Base-by-base conservation (phyloP, 495 filamentous ascomycete species). In the Neurospora hispaniola region DNA sequence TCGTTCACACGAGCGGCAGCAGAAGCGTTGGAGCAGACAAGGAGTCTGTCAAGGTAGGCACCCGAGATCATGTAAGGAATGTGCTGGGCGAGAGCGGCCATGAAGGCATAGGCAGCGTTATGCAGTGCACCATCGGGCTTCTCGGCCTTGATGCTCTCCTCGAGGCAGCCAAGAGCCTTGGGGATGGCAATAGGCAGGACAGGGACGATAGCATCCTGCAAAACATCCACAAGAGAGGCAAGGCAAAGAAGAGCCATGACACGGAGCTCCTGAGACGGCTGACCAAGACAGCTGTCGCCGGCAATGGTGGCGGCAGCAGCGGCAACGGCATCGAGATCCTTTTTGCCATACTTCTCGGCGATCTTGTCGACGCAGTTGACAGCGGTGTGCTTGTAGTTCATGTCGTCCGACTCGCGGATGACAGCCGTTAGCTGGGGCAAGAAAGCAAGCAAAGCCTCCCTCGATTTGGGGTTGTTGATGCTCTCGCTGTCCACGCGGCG, bases 301-400 rank as follows among this genome's bases (percentile, higher is more conserved):
- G 91, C 89, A 77, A 98, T 90, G 8, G 91, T 89, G 69, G 88
- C 83, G 12, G 93, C 92, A 35, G 93, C 89, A 70, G 90, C 90
- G 9, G 84, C 82, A 42, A 89, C 86, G 6, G 86, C 85, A 73
- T 89, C 88, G 1, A 89, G 84, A 76, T 95, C 92, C 77, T 91
- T 93, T 81, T 94, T 95, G 71, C 96, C 96, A 78, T 96, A 97
- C 78, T 92, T 92, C 81, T 96, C 93, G 10, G 92, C 88, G 70
- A 98, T 94, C 76, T 90, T 90, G 81, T 97, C 93, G 69, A 97
- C 91, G 77, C 96, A 98, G 46, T 88, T 86, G 48, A 98, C 86
- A 6, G 94, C 92, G 39, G 90, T 91, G 75, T 91, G 91, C 81
- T 93, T 95, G 77, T 96, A 88, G 43, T 88, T 84, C 48, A 89